phyloP scores from a whole-genome alignment of 1,139 yeast species.

The Kodamaea suecica region DNA sequence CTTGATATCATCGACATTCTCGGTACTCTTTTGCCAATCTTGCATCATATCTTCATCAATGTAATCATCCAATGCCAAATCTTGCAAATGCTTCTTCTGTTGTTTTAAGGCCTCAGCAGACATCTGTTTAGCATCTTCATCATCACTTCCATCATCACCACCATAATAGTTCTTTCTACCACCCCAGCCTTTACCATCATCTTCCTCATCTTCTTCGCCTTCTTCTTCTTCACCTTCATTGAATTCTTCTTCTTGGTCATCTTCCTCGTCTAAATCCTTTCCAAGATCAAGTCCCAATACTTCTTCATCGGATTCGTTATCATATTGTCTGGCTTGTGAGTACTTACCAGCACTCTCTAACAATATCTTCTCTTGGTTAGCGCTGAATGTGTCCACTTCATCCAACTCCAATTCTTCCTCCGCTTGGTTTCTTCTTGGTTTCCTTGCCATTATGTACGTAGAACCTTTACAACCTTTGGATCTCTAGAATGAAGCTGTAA shows the following conservation, averaged over 20 bases:
- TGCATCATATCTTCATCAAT: conserved; percentile 78
- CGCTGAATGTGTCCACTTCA: conserved; percentile 72
- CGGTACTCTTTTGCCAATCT: conserved; percentile 56
- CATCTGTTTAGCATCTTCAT: conserved; percentile 73
- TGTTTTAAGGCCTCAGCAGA: conserved; percentile 87
- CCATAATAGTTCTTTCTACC: conserved; percentile 69
- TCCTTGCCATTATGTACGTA: background rate
- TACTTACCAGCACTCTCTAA: conserved; percentile 57
- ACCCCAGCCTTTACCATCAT: conserved; percentile 76
- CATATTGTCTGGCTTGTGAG: conserved; percentile 32
- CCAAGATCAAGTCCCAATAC: conserved; percentile 38
- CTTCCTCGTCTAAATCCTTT: conserved; percentile 28
- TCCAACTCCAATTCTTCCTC: conserved; percentile 34
- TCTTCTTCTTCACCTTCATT: conserved; percentile 40
- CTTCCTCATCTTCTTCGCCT: conserved; percentile 48
- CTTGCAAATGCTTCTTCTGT: conserved; percentile 81
- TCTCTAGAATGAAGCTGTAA: background rate
- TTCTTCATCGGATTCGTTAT: conserved; percentile 45
- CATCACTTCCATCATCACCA: conserved; percentile 76
- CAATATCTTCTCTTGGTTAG: conserved; percentile 59
- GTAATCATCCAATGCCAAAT: conserved; percentile 77
- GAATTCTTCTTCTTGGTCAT: conserved; percentile 29
- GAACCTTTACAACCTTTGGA: background rate
- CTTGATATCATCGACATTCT: conserved; percentile 26
- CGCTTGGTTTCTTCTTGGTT: background rate